These are phyloP conservation scores for Gypsophila paniculata DNA, from an alignment of 179 eudicot genomes.

Conservation along the genomic window DNA sequence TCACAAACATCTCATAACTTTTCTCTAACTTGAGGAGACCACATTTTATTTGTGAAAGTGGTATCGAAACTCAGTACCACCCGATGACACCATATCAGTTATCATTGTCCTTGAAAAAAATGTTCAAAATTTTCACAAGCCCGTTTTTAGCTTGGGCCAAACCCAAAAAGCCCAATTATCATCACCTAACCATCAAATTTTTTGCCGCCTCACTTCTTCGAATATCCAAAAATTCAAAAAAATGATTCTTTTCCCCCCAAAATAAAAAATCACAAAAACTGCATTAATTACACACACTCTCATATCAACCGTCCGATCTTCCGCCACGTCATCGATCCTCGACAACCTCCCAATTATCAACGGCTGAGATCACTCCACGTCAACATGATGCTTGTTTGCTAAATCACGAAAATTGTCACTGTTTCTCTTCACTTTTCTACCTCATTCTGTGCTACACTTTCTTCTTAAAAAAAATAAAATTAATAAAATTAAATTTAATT, in stretches of 20 bases:
- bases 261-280: neutral
- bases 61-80: no score
- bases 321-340: conserved; percentile 55
- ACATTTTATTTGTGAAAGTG: no score
- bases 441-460: conserved; percentile 15
- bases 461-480: conserved; percentile 3
- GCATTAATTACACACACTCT: neutral
- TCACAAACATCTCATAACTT: no score
- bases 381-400: conserved; percentile 22
- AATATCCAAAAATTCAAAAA: neutral
- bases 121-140: no score
- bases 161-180: no score
- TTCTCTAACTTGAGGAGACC: no score
- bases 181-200: neutral
- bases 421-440: conserved; percentile 13
- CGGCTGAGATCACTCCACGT: conserved; percentile 53
- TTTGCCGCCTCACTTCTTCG: neutral
- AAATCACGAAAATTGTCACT: conserved; percentile 29
- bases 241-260: neutral
- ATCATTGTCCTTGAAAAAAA: no score
- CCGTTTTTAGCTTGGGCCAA: no score
- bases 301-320: conserved; percentile 33
- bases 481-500: no score
- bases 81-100: no score
- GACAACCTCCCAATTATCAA: conserved; percentile 20